Percentiles rank a stretch among this genome's conserved stretches.
Evolutionary conservation across 208 protist genomes (phyloP).

Genomic region (Acanthamoeba quina): DNA sequence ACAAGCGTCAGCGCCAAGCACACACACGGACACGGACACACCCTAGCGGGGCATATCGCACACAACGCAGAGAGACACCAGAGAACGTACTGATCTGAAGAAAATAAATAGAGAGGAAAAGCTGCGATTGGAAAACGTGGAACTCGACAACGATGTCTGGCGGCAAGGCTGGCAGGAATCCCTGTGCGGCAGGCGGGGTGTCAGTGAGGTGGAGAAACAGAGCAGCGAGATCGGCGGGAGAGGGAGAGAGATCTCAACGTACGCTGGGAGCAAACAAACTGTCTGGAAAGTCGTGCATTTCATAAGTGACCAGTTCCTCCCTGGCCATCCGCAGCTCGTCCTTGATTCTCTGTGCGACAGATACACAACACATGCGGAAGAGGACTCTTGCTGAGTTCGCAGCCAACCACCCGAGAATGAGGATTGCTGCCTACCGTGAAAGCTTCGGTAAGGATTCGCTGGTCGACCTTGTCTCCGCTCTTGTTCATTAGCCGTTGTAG

Average conservation of each 20-base stretch:
- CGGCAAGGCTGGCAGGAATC: not conserved
- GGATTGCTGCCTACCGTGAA: not conserved
- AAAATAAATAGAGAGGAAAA: slow-evolving; percentile 3
- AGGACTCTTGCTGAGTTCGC: not conserved
- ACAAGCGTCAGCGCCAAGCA: not conserved
- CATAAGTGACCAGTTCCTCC: not conserved
- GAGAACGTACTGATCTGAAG: slow-evolving; percentile 25
- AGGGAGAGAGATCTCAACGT: not conserved
- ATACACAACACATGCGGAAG: not conserved
- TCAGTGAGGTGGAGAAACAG: not conserved
- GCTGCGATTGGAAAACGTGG: not conserved
- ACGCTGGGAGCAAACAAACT: not conserved
- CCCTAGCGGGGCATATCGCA: not conserved
- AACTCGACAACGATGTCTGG: not conserved
- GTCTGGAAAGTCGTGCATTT: not conserved
- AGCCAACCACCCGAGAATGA: not conserved
- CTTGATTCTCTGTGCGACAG: not conserved
- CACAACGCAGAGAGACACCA: not conserved
- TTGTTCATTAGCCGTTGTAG: not conserved
- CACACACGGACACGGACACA: not conserved
- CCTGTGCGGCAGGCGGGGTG: not conserved
- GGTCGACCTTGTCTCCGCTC: not conserved
- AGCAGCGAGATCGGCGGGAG: not conserved
- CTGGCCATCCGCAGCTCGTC: not conserved
- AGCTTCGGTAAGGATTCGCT: not conserved